Percentiles rank a stretch among this genome's conserved stretches.
Evolutionary conservation across 2,329 filamentous ascomycete species (phyloP).

Genomic region (Sporothrix mexicana): DNA sequence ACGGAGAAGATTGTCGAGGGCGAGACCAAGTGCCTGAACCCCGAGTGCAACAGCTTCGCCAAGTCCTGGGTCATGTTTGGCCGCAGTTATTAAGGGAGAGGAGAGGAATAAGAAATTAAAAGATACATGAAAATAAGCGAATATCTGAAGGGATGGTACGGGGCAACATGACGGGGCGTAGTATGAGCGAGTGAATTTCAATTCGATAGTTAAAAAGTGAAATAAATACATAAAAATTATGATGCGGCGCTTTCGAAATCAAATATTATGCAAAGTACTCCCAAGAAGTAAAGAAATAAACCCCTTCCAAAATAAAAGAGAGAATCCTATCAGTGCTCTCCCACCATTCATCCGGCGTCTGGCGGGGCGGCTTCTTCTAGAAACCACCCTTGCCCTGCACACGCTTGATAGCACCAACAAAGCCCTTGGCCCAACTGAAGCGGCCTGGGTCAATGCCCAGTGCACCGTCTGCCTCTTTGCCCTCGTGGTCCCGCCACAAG

Average conservation of each 20-base stretch:
- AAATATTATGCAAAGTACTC: neutral
- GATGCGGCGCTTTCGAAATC: neutral
- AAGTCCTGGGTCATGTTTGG: slow-evolving; percentile 95
- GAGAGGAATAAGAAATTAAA: neutral
- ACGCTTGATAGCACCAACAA: slow-evolving; percentile 62
- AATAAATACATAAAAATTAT: neutral
- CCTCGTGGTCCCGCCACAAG: slow-evolving; percentile 64
- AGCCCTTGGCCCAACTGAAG: slow-evolving; percentile 64
- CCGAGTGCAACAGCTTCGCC: slow-evolving; percentile 76
- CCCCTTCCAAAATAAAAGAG: neutral
- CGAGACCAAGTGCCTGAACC: slow-evolving; percentile 90
- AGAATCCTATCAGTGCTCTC: neutral
- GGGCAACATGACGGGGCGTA: neutral
- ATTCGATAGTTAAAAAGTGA: neutral
- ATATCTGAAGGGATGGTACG: neutral
- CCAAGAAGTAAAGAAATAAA: neutral
- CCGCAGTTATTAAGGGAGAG: slow-evolving; percentile 63
- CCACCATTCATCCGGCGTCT: neutral
- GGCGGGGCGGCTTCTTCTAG: slow-evolving; percentile 39
- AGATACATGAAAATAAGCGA: neutral
- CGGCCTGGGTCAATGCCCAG: slow-evolving; percentile 60
- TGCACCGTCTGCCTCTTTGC: slow-evolving; percentile 55
- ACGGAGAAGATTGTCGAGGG: slow-evolving; percentile 76
- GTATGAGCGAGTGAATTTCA: neutral
- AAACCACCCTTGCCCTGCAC: slow-evolving; percentile 63